Evolutionary conservation across 805 yeast species (phyloP), one percentile per base, ranked within the genome.

Genomic region (Debaryomyces prosopidis): DNA sequence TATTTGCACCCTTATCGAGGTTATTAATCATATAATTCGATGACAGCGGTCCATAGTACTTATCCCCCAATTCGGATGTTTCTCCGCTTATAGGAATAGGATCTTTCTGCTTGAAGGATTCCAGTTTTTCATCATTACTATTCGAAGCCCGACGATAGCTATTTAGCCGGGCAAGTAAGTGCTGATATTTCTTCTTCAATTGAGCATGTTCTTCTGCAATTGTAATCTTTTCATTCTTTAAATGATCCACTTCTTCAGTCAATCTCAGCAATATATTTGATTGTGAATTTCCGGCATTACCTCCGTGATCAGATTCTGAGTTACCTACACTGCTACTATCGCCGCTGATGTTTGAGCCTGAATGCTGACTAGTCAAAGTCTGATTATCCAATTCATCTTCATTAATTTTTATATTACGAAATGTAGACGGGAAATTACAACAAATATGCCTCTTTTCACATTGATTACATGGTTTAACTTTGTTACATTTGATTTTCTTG

Each of bases 21-120:
- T 30, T 56, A 30, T 71, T 71, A 32, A 76, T 69, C 81, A 77
- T 77, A 52, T 63, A 76, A 34, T 63, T 59, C 5, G 76, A 67
- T n/a, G 79, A 74, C 47, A 70, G 76, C 1, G 82, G 81, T 0
- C 81, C 81, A 52, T 75, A 78, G 50, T 72, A 78, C 45, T 74
- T 75, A 26, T 66, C 68, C 28, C 74, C 75, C 14, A 52, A 43
- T 49, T 70, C 75, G 19, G 69, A 58, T 17, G 72, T 66, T 49
- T 68, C 74, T 3, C 74, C 74, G 6, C 60, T 45, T 10, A 69
- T 63, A 3, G 42, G 38, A 27, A 64, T 49, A 11, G 45, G 26
- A 6, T 37, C 33, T 10, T 40, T 37, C 28, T 36, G 31, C 15
- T 18, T 12, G 5, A 8, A 17, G 3, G 33, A 26, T 27, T 15